Evolutionary conservation across 345 rosid genomes (phyloP), one percentile per base, ranked within the genome.

Genomic region (Psidium guajava): DNA sequence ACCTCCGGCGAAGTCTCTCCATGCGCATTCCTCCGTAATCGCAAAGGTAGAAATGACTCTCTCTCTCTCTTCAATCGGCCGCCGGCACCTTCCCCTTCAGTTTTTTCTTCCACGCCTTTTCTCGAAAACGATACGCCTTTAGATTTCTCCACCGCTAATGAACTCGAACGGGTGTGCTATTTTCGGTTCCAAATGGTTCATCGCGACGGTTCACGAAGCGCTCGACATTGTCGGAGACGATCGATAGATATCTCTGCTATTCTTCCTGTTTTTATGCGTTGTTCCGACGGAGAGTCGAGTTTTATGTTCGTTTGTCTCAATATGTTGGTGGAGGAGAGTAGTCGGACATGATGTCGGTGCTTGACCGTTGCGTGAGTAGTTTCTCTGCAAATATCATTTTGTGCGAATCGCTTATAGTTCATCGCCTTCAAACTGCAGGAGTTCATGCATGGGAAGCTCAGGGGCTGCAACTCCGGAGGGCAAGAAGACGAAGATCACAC

Each of bases 401-500:
- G 22, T 1, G 74, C 74, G 74, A 61, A 18, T 69, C 47, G 47
- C 24, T 69, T 22, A 69, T 69, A 11, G 77, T 18, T 40, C 77
- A 0, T 36, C 47, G 77, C 77, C 3, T 32, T 69, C 44, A 24
- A 44, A 32, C 47, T 0, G 77, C 77, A 69, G 77, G 77, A 69
- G 24, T 69, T 69, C 9, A 36, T 69, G 77, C 52, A 92, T 92
- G 94, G 94, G 80, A 81, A 84, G 87, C 50, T 84, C 85, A 73
- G 91, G 87, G 73, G 75, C 84, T 11, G 55, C 87, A 82, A 59
- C 81, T 42, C 84, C 73, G 21, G 83, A 87, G 21, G 61, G 18
- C 74, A 93, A 50, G 82, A 97, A 90, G 87, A 83, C 86, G 49
- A 90, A 86, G 18, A 83, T 85, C 87, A 90, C 98, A 24, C 97